Conservation (phyloP, 495 filamentous ascomycete genomes). For the Pyrenula aspistea region DNA sequence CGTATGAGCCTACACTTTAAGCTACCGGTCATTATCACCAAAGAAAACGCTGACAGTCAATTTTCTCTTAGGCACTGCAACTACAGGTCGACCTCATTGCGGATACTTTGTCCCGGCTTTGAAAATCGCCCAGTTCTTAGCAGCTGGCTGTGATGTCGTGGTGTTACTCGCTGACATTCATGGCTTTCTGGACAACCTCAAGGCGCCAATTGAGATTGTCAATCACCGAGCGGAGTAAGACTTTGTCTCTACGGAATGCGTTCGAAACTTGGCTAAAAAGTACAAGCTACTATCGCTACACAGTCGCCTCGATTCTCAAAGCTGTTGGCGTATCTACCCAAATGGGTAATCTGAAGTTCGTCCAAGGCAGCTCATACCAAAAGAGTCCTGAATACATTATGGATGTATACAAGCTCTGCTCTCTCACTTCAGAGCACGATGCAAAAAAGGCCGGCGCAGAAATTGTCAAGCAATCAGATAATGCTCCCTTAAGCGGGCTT, state of each 20-base stretch:
- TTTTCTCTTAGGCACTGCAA: conserved; percentile 52
- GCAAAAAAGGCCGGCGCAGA: conserved; percentile 83
- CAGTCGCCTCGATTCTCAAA: conserved; percentile 54
- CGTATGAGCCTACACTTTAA: neutral
- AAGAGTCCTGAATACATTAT: conserved; percentile 44
- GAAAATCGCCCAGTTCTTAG: conserved; percentile 82
- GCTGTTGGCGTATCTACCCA: conserved; percentile 57
- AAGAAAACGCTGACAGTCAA: conserved; percentile 6
- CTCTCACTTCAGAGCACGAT: conserved; percentile 51
- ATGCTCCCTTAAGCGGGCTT: conserved; percentile 62
- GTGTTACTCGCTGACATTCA: conserved; percentile 69
- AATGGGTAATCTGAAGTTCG: conserved; percentile 70
- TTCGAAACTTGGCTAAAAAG: too few relatives aligned
- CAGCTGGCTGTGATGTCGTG: conserved; percentile 69
- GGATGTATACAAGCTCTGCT: conserved; percentile 57
- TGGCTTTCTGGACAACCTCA: conserved; percentile 34
- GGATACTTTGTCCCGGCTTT: conserved; percentile 78
- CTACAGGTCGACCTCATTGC: conserved; percentile 67
- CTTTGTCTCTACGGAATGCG: too few relatives aligned
- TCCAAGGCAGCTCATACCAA: conserved; percentile 81
- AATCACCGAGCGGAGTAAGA: conserved; percentile 45
- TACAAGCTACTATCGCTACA: conserved; percentile 46
- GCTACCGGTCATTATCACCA: neutral
- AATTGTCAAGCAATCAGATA: conserved; percentile 79
- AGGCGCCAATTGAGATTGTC: conserved; percentile 65